Evolutionary conservation across 768 basidiomycete genomes (phyloP).

Genomic region (Myochromella boudieri): DNA sequence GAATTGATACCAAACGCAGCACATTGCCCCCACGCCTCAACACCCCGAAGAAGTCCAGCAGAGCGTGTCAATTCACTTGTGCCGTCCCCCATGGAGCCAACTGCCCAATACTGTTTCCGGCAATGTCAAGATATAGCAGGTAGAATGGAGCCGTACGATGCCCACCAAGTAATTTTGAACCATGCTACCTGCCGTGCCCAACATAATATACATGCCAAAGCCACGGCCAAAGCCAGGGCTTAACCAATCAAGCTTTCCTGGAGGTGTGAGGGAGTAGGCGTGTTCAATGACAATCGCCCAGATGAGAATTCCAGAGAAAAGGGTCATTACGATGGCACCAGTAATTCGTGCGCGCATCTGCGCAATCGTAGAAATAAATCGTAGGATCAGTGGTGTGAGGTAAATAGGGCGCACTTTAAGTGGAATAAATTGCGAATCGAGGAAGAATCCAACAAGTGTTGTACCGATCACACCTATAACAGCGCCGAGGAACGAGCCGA

Average conservation of each 20-base stretch:
- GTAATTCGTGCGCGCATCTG: conserved; percentile 14
- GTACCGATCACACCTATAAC: conserved; percentile 13
- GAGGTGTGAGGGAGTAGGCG: conserved; percentile 9
- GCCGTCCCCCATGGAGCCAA: conserved; percentile 17
- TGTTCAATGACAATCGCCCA: conserved; percentile 20
- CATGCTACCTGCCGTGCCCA: conserved; percentile 15
- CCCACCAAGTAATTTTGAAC: conserved; percentile 21
- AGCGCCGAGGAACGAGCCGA: conserved; percentile 19
- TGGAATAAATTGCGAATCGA: conserved; percentile 14
- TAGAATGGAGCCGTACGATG: too few species aligned
- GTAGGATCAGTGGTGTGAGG: background rate
- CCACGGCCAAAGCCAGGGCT: conserved; percentile 18
- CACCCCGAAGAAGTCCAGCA: conserved; percentile 15
- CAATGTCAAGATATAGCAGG: too few species aligned
- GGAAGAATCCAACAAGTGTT: conserved; percentile 17
- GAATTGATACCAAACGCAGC: conserved; percentile 18
- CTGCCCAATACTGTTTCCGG: conserved; percentile 15
- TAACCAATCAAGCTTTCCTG: conserved; percentile 21
- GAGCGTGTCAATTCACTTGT: conserved; percentile 18
- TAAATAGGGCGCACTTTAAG: conserved; percentile 5
- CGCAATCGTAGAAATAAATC: background rate
- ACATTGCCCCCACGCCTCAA: conserved; percentile 21
- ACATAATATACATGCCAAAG: conserved; percentile 18
- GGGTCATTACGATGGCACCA: conserved; percentile 15
- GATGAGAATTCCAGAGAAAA: conserved; percentile 17